phyloP scores from a whole-genome alignment of 345 rosid genomes.

The Triadica sebifera region DNA sequence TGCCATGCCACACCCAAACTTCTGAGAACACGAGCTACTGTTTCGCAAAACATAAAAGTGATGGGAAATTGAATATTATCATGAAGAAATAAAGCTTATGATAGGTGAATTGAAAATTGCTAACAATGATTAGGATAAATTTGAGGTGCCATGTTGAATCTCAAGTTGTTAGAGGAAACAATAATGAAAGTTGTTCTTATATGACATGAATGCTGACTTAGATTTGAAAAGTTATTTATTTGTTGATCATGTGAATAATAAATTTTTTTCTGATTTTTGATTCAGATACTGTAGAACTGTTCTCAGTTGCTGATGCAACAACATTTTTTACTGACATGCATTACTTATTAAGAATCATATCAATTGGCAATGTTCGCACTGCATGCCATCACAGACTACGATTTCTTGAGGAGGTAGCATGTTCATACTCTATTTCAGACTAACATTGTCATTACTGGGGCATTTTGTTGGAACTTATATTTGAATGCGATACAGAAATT shows the following conservation, averaged over 20 bases:
- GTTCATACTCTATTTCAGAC: conserved; percentile 7
- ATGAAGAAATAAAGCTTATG: background rate
- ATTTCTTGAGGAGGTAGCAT: conserved; percentile 50
- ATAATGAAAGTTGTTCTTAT: background rate
- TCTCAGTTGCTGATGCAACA: conserved; percentile 49
- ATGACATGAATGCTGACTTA: background rate
- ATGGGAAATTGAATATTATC: background rate
- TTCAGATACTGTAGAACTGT: conserved; percentile 43
- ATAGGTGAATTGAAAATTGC: background rate
- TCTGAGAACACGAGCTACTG: background rate
- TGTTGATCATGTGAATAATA: conserved; percentile 3
- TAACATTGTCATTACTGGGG: background rate
- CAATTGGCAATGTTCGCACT: conserved; percentile 51
- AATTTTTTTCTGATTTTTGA: conserved; percentile 4
- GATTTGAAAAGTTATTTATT: background rate
- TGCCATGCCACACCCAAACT: background rate
- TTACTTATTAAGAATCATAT: conserved; percentile 41
- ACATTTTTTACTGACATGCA: conserved; percentile 53
- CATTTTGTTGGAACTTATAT: conserved; percentile 22
- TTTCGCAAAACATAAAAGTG: background rate
- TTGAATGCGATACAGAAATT: conserved; percentile 40
- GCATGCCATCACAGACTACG: conserved; percentile 48
- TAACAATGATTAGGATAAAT: background rate
- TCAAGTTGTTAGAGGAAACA: background rate
- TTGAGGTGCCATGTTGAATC: background rate